A percentile compares a stretch with the other conserved stretches of the same genome.
Evolutionary conservation across 257 asterid genomes (phyloP).

Genomic region (Ballota nigra): DNA sequence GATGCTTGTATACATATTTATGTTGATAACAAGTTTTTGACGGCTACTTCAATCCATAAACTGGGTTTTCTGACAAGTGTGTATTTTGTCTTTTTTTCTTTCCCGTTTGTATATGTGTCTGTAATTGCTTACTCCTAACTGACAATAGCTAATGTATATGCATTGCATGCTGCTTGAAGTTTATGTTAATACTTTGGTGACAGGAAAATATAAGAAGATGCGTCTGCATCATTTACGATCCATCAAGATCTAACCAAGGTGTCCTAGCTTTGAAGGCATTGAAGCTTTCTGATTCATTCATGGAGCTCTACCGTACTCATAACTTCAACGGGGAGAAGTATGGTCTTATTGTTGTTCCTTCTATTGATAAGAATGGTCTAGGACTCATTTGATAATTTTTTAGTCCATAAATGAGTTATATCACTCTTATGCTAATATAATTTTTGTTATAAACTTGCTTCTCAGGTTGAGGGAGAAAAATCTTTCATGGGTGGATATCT

Average conservation of each 20-base stretch:
- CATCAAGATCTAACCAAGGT: conserved; percentile 96
- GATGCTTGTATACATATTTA: neutral
- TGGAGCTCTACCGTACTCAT: conserved; percentile 87
- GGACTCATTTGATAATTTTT: neutral
- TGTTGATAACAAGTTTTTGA: neutral
- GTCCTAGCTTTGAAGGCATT: conserved; percentile 93
- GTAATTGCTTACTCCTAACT: neutral
- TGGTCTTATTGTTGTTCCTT: conserved; percentile 21
- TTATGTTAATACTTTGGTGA: conserved; percentile 21
- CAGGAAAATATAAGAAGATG: conserved; percentile 95
- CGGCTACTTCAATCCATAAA: neutral
- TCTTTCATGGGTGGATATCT: conserved; percentile 96
- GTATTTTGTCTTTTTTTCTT: neutral
- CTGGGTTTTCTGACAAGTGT: neutral
- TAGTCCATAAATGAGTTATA: neutral
- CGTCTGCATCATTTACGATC: conserved; percentile 95
- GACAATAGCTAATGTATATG: neutral
- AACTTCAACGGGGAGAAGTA: conserved; percentile 96
- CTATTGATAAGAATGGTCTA: neutral
- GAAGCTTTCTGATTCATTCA: conserved; percentile 96
- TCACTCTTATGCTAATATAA: neutral
- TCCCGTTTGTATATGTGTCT: neutral
- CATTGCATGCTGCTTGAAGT: neutral
- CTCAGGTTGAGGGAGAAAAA: conserved; percentile 92
- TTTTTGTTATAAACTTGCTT: conserved; percentile 15